Evolutionary conservation across 2,329 filamentous ascomycete species (phyloP).

Genomic region (Paecilomyces sp.): DNA sequence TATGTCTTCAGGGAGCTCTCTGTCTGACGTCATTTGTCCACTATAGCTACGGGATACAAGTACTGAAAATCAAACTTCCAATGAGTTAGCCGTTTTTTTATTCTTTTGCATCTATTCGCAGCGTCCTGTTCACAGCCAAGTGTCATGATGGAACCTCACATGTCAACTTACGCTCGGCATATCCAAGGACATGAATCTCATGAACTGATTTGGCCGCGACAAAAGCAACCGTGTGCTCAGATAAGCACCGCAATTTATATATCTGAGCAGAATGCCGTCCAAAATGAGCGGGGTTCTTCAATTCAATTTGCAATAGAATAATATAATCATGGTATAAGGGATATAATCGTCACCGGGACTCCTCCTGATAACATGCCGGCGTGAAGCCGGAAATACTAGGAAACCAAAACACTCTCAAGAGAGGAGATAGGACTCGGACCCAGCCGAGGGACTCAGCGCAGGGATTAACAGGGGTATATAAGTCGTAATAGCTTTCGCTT

Average conservation of each 20-base stretch:
- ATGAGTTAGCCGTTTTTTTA: no score
- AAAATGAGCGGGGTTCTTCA: not conserved
- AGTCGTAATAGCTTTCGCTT: not conserved
- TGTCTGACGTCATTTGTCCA: not conserved
- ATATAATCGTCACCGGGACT: not conserved
- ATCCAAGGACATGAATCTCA: not conserved
- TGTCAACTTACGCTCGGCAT: not conserved
- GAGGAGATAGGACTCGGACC: not conserved
- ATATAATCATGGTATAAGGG: not conserved
- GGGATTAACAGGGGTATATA: not conserved
- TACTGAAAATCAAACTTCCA: no score
- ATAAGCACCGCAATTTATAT: not conserved
- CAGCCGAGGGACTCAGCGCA: not conserved
- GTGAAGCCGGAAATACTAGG: not conserved
- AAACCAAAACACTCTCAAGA: not conserved
- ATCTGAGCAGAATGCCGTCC: not conserved
- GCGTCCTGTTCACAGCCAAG: no score
- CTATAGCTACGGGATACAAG: no score
- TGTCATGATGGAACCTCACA: no score
- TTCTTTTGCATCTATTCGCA: no score
- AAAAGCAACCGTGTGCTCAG: not conserved
- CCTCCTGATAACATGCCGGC: not conserved
- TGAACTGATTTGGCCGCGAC: not conserved
- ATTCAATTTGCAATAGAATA: not conserved
- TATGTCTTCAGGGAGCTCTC: not conserved